Base-by-base conservation (phyloP, 768 basidiomycete species). In the Coprinopsis strossmayeri region DNA sequence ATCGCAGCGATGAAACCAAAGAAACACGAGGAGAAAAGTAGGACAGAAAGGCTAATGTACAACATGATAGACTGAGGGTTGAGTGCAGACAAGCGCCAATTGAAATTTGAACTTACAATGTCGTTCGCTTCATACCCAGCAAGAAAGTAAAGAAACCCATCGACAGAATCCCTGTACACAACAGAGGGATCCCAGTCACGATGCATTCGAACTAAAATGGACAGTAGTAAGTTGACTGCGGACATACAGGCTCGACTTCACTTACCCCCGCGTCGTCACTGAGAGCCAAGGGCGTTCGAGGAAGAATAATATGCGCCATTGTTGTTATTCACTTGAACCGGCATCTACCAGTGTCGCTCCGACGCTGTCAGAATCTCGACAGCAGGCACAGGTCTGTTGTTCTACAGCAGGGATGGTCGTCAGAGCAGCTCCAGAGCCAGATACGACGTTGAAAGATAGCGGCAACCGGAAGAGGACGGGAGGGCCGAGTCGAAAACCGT, bases 101-200 rank as follows among this genome's bases (percentile, higher is more conserved):
- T 12, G 41, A 26, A 10, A n/a, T 18, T 45, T 21, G 35, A 25
- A 65, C 81, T 45, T 55, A 84, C 82, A 73, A 50, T 48, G 70
- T 70, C 28, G 77, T 60, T 45, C 76, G 77, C 53, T 70, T 76
- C 62, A 78, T 65, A 20, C 73, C 57, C 34, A 83, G 59, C 57
- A 82, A 68, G 58, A 84, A 78, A 11, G 72, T 70, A 44, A 81
- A 76, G 34, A 79, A 67, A 12, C 76, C 82, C 46, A 87, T 77
- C 20, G 74, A 74, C 59, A 84, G 64, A n/a, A 85, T 67, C 27
- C 84, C 86, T 34, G 80, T 73, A 53, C 74, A 76, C 57, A 84
- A 77, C 53, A 84, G 69, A 18, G 86, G 86, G 46, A 87, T 78
- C 53, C 84, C 82, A 15, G 76, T 67, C 38, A 87, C 67, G 34